Base-by-base conservation (phyloP, 2,329 filamentous ascomycete species). In the Hymenoscyphus scutula region DNA sequence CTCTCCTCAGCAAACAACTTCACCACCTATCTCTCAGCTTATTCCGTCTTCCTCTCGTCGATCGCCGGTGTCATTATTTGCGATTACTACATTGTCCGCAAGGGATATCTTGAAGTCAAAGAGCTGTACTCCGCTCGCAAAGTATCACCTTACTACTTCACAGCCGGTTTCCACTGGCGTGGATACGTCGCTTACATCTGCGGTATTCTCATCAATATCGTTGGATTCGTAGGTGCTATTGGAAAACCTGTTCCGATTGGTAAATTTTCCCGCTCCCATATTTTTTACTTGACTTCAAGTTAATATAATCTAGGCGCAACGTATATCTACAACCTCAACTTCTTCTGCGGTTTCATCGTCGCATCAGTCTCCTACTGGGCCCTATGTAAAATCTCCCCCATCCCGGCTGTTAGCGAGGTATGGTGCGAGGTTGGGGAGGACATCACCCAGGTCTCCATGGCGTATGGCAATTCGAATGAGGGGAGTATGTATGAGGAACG, bases 241-340 rank as follows among this genome's bases (percentile, higher is more conserved):
- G 91, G 91, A 0, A 73, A 77, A 74, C 71, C 19, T 67, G 91
- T 97, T 0, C 93, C 94, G 0, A 48, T 48, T 23, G 41, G 41
- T 48, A 48, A 11, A 19, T 48, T 19, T 8, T 19, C 17, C n/a
- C 38, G 5, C 15, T 11, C 41, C 41, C 41, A 8, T 45, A 19
- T 19, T 25, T 48, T 23, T 8, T 8, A 5, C 13, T 3, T n/a
- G n/a, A n/a, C n/a, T n/a, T n/a, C n/a, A n/a, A n/a, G n/a, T 19
- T 48, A 48, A 48, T 8, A 23, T 23, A 2, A 10, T 4, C 79
- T 84, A 5, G 92, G 89, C 0, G 93, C 94, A 1, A 86, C 83
- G 0, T 96, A 96, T 73, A 86, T 97, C 64, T 97, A 96, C 80
- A 90, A 92, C 68, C 73, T 97, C 70, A 97, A 97, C 76, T 97